A percentile compares a stretch with the other conserved stretches of the same genome.
These are phyloP conservation scores for Solanum pimpinellifolium DNA, from an alignment of 257 asterid genomes.

Conservation along the genomic window DNA sequence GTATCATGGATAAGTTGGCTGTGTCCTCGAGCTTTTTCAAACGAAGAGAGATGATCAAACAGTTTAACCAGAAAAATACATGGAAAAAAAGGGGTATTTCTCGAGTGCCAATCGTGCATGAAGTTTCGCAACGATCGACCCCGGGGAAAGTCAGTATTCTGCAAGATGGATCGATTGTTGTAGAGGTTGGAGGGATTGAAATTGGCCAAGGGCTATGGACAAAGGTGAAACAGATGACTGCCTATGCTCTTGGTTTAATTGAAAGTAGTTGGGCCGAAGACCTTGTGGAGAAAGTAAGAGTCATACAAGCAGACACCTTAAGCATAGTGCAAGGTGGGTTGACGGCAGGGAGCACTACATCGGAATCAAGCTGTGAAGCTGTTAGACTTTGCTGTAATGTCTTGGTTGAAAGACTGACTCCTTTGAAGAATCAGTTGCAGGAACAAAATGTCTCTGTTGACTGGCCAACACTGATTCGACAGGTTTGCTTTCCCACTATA, in stretches of 20 bases:
- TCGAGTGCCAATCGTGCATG: conserved; percentile 42
- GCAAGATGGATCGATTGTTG: conserved; percentile 53
- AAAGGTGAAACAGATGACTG: conserved; percentile 58
- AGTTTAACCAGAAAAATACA: conserved; percentile 23
- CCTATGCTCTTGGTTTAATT: conserved; percentile 43
- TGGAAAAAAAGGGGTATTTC: conserved; percentile 73
- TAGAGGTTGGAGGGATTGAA: conserved; percentile 76
- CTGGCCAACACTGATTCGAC: conserved; percentile 46
- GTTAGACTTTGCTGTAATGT: conserved; percentile 50
- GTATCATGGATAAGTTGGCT: conserved; percentile 48
- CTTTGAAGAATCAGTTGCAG: conserved; percentile 35
- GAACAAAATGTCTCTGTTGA: conserved; percentile 38
- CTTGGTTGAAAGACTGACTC: conserved; percentile 45
- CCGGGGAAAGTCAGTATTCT: conserved; percentile 69
- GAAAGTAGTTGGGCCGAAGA: conserved; percentile 35
- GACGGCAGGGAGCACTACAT: conserved; percentile 76
- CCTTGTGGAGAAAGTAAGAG: conserved; percentile 53
- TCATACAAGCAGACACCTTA: conserved; percentile 59
- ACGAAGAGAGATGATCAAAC: conserved; percentile 20
- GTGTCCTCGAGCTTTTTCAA: conserved; percentile 20
- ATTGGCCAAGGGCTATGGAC: conserved; percentile 84
- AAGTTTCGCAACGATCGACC: conserved; percentile 20
- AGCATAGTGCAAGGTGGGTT: conserved; percentile 61
- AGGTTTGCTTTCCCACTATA: conserved; percentile 18
- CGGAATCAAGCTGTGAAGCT: conserved; percentile 77